Conservation (phyloP, 2,329 filamentous ascomycete species). For the Teratosphaeria viscida region DNA sequence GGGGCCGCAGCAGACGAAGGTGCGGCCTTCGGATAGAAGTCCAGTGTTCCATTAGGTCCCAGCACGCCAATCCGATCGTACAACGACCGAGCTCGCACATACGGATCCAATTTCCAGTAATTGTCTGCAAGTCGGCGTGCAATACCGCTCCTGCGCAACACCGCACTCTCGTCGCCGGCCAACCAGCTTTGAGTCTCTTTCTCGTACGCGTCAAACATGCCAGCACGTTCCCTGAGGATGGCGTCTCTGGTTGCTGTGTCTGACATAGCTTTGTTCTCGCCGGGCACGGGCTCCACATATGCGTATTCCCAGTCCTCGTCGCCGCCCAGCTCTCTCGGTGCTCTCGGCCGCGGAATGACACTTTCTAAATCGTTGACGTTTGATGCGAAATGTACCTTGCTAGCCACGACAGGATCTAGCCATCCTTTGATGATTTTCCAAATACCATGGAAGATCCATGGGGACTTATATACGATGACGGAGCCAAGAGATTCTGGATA, state of each 20-base stretch:
- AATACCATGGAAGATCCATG: conserved; percentile 96
- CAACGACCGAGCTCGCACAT: conserved; percentile 67
- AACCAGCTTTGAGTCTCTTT: conserved; percentile 68
- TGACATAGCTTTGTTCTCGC: conserved; percentile 69
- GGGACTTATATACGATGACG: conserved; percentile 88
- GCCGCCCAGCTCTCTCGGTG: conserved; percentile 77
- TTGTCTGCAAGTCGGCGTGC: conserved; percentile 56
- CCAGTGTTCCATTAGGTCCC: conserved; percentile 52
- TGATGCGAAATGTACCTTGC: conserved; percentile 89
- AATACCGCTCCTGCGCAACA: conserved; percentile 44
- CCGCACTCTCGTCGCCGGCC: conserved; percentile 34
- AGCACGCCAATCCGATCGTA: conserved; percentile 77
- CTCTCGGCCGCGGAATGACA: conserved; percentile 60
- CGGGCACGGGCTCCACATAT: conserved; percentile 64
- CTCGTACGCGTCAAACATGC: conserved; percentile 65
- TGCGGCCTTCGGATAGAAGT: conserved; percentile 51
- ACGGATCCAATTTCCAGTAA: conserved; percentile 88
- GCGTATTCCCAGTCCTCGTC: conserved; percentile 74
- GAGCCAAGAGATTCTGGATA: conserved; percentile 87
- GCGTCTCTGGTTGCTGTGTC: conserved; percentile 49
- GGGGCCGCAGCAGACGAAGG: background rate
- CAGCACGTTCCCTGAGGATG: conserved; percentile 53
- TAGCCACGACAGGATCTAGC: conserved; percentile 91
- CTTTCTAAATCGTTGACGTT: conserved; percentile 65
- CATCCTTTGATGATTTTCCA: conserved; percentile 94